phyloP scores from a whole-genome alignment of 2,329 filamentous ascomycete genomes.

The Ophioceras dolichostomum region DNA sequence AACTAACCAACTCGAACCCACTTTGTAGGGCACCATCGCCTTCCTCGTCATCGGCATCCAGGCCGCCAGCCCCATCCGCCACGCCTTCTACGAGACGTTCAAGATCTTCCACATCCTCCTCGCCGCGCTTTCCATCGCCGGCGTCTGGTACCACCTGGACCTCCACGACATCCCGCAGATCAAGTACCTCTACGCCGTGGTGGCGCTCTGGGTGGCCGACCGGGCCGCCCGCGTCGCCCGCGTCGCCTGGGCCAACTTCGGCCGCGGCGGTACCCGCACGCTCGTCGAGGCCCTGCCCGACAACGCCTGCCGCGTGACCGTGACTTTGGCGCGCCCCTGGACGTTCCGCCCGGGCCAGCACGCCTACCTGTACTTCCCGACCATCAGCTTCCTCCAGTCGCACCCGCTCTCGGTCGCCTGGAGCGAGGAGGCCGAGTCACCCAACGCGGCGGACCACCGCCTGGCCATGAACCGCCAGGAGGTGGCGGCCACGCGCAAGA shows the following conservation, averaged over 20 bases:
- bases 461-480: constrained; percentile 48
- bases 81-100: constrained; percentile 72
- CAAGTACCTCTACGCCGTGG: constrained; percentile 45
- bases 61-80: constrained; percentile 57
- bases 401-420: constrained; percentile 73
- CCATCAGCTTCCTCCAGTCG: constrained; percentile 59
- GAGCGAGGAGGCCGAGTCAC: constrained; percentile 30
- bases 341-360: constrained; percentile 64
- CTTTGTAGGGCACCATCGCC: constrained; percentile 46
- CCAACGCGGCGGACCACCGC: constrained; percentile 31
- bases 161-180: constrained; percentile 42
- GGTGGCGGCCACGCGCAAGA: constrained; percentile 41
- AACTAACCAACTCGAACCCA: too few species aligned
- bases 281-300: constrained; percentile 66
- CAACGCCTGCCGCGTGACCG: constrained; percentile 60
- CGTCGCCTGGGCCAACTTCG: constrained; percentile 54
- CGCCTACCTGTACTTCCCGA: constrained; percentile 67
- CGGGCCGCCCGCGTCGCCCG: constrained; percentile 46
- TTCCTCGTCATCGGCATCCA: constrained; percentile 55
- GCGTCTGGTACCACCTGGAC: constrained; percentile 55
- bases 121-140: constrained; percentile 46
- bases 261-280: constrained; percentile 52
- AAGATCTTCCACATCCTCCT: constrained; percentile 58
- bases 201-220: constrained; percentile 58
- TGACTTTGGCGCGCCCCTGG: constrained; percentile 68